phyloP scores from a whole-genome alignment of 192 early-diverging fungal genomes.

The Umbelopsis ramanniana region DNA sequence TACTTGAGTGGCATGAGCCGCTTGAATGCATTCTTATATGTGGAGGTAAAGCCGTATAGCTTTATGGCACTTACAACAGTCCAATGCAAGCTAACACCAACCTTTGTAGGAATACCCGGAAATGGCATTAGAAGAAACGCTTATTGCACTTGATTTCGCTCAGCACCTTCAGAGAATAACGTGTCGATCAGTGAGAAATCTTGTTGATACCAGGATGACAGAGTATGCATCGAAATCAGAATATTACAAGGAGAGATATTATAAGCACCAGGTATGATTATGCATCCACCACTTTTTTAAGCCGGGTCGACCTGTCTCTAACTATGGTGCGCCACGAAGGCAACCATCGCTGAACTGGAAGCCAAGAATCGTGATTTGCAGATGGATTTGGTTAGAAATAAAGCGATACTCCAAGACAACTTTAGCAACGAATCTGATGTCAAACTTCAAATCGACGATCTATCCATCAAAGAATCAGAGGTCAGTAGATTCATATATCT shows the following conservation, averaged over 20 bases:
- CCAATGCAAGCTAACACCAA: too few species aligned
- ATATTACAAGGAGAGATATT: slow-evolving; percentile 3
- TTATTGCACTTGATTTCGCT: slow-evolving; percentile 1
- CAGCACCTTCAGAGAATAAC: not conserved
- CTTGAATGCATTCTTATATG: slow-evolving; percentile 4
- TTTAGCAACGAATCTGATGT: not conserved
- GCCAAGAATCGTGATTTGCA: not conserved
- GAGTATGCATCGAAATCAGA: slow-evolving; percentile 1
- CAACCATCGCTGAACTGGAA: not conserved
- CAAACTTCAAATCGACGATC: not conserved
- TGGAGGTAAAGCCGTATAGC: not conserved
- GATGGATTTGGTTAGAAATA: not conserved
- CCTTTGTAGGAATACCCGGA: slow-evolving; percentile 8
- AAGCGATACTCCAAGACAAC: not conserved
- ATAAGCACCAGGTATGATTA: not conserved
- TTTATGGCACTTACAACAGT: not conserved
- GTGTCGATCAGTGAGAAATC: not conserved
- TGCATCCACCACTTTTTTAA: not conserved
- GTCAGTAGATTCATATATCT: not conserved
- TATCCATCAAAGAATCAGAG: not conserved
- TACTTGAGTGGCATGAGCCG: not conserved
- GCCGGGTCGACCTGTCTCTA: not conserved
- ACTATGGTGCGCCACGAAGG: not conserved
- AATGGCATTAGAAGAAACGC: not conserved
- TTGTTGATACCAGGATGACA: not conserved